Percentiles rank a stretch among this genome's conserved stretches.
Evolutionary conservation across 257 asterid genomes (phyloP).

Genomic region (Rehmannia glutinosa): DNA sequence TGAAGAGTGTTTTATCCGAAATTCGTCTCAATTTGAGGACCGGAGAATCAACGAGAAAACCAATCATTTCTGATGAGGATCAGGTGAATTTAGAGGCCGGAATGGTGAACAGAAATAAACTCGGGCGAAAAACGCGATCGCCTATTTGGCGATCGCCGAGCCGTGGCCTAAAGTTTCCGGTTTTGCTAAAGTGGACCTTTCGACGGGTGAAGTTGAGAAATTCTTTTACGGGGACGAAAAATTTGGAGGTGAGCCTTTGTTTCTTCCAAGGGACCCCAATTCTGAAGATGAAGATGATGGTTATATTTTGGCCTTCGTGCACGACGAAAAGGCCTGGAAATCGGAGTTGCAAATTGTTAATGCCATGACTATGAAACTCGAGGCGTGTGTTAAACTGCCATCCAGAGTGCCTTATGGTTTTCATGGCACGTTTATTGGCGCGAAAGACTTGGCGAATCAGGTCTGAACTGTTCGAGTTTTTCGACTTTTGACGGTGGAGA

Average conservation of each 20-base stretch:
- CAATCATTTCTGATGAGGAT: constrained; percentile 49
- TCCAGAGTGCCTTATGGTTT: constrained; percentile 94
- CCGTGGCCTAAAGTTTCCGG: constrained; percentile 99
- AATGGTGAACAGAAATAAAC: constrained; percentile 87
- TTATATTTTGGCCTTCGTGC: constrained; percentile 72
- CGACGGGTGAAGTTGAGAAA: constrained; percentile 64
- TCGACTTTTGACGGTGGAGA: constrained; percentile 27
- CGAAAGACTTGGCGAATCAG: constrained; percentile 61
- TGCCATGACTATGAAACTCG: constrained; percentile 55
- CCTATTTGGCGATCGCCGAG: constrained; percentile 87
- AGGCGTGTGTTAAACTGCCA: constrained; percentile 72
- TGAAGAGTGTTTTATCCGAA: constrained; percentile 81
- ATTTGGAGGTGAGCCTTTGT: constrained; percentile 94
- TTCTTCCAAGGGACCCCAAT: constrained; percentile 51
- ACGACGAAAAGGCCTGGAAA: constrained; percentile 62
- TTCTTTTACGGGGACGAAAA: constrained; percentile 71
- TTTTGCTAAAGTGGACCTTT: constrained; percentile 82
- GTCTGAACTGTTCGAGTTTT: constrained; percentile 23
- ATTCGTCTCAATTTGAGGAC: constrained; percentile 73
- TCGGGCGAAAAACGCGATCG: constrained; percentile 81
- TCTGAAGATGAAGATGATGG: constrained; percentile 67
- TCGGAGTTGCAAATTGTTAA: constrained; percentile 84
- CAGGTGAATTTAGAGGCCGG: constrained; percentile 95
- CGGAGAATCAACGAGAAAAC: constrained; percentile 58
- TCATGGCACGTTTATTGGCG: constrained; percentile 78